Conservation (phyloP, 208 protist genomes). For the Crithidia sp. region DNA sequence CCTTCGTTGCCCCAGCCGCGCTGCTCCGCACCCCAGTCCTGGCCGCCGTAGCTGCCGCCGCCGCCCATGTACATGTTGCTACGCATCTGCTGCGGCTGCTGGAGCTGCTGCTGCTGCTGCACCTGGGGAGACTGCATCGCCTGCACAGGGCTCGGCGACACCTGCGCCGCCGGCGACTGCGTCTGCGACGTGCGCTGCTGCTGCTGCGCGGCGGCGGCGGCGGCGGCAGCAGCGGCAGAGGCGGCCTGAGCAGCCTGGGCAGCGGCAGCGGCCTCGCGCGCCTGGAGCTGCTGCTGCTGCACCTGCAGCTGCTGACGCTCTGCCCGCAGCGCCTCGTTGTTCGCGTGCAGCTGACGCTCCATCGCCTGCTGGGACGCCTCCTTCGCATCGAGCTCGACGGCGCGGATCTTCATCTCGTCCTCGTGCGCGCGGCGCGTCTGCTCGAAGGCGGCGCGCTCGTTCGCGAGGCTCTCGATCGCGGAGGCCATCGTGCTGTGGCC, state of each 20-base stretch:
- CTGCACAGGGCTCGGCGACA: constrained; percentile 22
- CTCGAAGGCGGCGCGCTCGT: constrained; percentile 54
- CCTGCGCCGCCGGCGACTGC: constrained; percentile 33
- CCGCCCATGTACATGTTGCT: constrained; percentile 35
- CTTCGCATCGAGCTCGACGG: constrained; percentile 54
- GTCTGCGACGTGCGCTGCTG: constrained; percentile 31
- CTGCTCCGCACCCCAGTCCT: constrained; percentile 27
- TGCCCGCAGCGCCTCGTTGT: constrained; percentile 39
- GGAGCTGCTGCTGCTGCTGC: constrained; percentile 34
- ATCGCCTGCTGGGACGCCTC: constrained; percentile 39
- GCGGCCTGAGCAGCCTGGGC: constrained; percentile 16
- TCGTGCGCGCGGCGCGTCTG: constrained; percentile 47
- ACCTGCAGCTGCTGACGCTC: constrained; percentile 39
- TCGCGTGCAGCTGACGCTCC: constrained; percentile 45
- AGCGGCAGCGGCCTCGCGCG: constrained; percentile 13
- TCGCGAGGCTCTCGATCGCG: constrained; percentile 47
- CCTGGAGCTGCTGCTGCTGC: constrained; percentile 33
- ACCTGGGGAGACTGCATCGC: constrained; percentile 24
- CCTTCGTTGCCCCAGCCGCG: constrained; percentile 26
- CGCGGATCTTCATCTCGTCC: constrained; percentile 50
- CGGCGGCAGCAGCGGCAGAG: constrained; percentile 8
- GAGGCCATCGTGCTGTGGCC: constrained; percentile 42
- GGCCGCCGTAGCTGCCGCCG: constrained; percentile 19
- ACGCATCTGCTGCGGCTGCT: constrained; percentile 27
- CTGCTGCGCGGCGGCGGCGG: constrained; percentile 15